Conservation (phyloP, 306 rosid genomes). For the Corylus americana region DNA sequence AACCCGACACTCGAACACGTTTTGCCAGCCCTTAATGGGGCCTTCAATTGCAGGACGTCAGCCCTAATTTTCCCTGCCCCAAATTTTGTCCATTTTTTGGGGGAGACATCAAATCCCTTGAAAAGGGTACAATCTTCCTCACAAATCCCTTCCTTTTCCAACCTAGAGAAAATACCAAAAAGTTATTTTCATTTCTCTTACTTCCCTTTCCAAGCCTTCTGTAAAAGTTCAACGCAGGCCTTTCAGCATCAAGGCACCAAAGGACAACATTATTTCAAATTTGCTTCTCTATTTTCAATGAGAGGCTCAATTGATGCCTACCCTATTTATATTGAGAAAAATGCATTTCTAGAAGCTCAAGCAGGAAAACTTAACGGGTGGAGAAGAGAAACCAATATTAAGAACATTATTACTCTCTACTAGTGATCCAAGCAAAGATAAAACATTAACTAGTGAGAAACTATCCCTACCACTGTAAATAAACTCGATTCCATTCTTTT, state of each 20-base stretch:
- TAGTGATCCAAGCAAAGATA: neutral
- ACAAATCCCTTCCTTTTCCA: neutral
- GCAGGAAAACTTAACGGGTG: neutral
- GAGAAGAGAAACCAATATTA: neutral
- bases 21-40: too few relatives aligned
- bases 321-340: neutral
- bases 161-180: neutral
- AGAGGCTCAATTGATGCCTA: too few relatives aligned
- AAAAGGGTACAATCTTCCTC: neutral
- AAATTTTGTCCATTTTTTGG: neutral
- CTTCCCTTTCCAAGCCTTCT: too few relatives aligned
- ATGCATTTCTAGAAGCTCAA: neutral
- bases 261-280: neutral
- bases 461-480: conserved; percentile 1
- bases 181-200: neutral
- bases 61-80: neutral
- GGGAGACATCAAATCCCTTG: neutral
- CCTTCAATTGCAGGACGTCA: too few relatives aligned
- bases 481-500: neutral
- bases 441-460: neutral
- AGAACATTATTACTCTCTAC: neutral
- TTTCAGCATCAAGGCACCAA: too few relatives aligned
- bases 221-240: too few relatives aligned
- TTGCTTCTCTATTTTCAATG: neutral
- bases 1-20: too few relatives aligned